Conservation (phyloP, 257 asterid species). For the Salvia hispanica region DNA sequence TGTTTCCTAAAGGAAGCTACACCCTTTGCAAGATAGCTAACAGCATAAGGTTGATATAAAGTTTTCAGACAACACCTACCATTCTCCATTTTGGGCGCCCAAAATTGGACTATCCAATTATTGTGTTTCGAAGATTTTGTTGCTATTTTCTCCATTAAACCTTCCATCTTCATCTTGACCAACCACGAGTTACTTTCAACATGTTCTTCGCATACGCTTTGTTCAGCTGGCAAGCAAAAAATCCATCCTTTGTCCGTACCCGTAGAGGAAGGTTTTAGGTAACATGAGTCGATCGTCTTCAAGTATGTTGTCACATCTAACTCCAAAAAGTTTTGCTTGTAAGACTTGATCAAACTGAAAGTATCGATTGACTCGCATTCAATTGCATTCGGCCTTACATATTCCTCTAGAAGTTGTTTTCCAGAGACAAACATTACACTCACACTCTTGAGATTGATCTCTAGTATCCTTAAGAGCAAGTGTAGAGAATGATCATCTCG, state of each 20-base stretch:
- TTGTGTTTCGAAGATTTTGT: accelerated
- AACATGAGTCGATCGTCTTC: background rate
- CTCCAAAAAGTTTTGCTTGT: background rate
- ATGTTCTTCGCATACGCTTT: background rate
- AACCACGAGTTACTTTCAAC: background rate
- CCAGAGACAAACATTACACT: background rate
- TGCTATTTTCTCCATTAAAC: background rate
- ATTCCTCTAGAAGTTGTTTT: no score
- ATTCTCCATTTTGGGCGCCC: background rate
- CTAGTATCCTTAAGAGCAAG: background rate
- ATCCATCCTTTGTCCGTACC: background rate
- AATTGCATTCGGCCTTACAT: background rate
- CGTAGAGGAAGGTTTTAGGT: background rate
- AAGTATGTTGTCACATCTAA: background rate
- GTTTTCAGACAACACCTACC: background rate
- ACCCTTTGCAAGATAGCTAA: background rate
- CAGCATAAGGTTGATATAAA: background rate
- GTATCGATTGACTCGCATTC: background rate
- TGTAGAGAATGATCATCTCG: background rate
- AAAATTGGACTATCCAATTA: conserved; percentile 15
- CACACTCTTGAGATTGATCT: background rate
- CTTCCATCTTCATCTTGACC: background rate
- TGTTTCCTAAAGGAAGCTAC: conserved; percentile 16
- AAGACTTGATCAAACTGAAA: background rate
- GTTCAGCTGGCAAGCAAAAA: background rate